These are phyloP conservation scores for Suhomyces sp. DNA, from an alignment of 805 yeast genomes.

Conservation along the genomic window DNA sequence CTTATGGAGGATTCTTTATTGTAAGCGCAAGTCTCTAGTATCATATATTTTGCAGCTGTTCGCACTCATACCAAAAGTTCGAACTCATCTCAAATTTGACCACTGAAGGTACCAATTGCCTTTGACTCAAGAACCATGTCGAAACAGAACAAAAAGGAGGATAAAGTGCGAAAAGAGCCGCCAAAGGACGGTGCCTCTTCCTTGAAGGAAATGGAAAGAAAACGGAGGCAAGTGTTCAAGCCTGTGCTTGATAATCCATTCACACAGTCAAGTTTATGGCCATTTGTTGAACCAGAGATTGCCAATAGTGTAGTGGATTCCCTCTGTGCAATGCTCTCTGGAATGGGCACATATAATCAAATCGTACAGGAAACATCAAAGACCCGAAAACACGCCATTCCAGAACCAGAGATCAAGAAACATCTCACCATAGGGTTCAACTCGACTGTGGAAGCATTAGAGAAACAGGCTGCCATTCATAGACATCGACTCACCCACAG, in stretches of 20 bases:
- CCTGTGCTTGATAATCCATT: slow-evolving; percentile 67
- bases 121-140: too few relatives aligned
- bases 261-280: slow-evolving; percentile 45
- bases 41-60: too few relatives aligned
- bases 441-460: slow-evolving; percentile 49
- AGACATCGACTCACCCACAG: slow-evolving; percentile 12
- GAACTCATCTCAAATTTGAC: too few relatives aligned
- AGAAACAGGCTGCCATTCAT: slow-evolving; percentile 36
- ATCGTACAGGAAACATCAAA: slow-evolving; percentile 3
- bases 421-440: slow-evolving; percentile 53
- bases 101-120: too few relatives aligned
- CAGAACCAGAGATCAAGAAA: slow-evolving; percentile 22
- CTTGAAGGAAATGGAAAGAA: slow-evolving; percentile 48
- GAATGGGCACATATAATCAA: slow-evolving; percentile 27
- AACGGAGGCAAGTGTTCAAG: slow-evolving; percentile 57
- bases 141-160: too few relatives aligned
- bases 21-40: too few relatives aligned
- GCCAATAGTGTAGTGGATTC: slow-evolving; percentile 40
- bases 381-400: slow-evolving; percentile 11
- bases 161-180: too few relatives aligned
- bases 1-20: too few relatives aligned
- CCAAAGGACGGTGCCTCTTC: too few relatives aligned
- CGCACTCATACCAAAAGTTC: too few relatives aligned
- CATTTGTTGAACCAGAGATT: slow-evolving; percentile 38
- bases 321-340: slow-evolving; percentile 31